phyloP scores from a whole-genome alignment of 805 yeast species.

The Sugiyamaella chiloensis region DNA sequence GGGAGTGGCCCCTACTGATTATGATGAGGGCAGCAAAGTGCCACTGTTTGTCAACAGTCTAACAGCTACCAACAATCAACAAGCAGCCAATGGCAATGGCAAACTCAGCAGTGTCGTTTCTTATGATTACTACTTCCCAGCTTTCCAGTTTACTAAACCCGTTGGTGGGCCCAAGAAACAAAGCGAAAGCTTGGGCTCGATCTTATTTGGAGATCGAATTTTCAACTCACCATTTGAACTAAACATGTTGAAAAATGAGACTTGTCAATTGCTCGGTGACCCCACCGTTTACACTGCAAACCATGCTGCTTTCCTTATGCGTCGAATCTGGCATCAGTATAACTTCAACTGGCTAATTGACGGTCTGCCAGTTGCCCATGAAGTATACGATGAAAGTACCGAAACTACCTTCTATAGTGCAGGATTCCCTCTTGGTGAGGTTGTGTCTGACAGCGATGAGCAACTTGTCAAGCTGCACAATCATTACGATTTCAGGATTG shows the following conservation, averaged over 20 bases:
- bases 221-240: slow-evolving; percentile 87
- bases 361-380: slow-evolving; percentile 88
- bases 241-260: slow-evolving; percentile 67
- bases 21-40: slow-evolving; percentile 65
- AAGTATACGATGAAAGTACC: slow-evolving; percentile 49
- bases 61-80: slow-evolving; percentile 63
- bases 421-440: slow-evolving; percentile 74
- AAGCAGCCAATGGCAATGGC: slow-evolving; percentile 35
- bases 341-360: slow-evolving; percentile 91
- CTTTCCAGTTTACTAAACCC: slow-evolving; percentile 83
- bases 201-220: slow-evolving; percentile 92
- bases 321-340: slow-evolving; percentile 78
- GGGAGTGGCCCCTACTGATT: slow-evolving; percentile 94
- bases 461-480: slow-evolving; percentile 64
- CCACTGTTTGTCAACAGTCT: slow-evolving; percentile 85
- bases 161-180: slow-evolving; percentile 60
- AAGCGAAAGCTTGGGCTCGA: slow-evolving; percentile 87
- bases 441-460: slow-evolving; percentile 43
- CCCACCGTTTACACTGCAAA: slow-evolving; percentile 49
- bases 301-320: slow-evolving; percentile 73
- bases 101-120: slow-evolving; percentile 33
- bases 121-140: slow-evolving; percentile 64
- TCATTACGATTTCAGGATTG: slow-evolving; percentile 75
- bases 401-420: slow-evolving; percentile 64
- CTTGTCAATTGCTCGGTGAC: slow-evolving; percentile 68